Conservation (phyloP, 257 asterid species). For the Ajuga chamaepitys region DNA sequence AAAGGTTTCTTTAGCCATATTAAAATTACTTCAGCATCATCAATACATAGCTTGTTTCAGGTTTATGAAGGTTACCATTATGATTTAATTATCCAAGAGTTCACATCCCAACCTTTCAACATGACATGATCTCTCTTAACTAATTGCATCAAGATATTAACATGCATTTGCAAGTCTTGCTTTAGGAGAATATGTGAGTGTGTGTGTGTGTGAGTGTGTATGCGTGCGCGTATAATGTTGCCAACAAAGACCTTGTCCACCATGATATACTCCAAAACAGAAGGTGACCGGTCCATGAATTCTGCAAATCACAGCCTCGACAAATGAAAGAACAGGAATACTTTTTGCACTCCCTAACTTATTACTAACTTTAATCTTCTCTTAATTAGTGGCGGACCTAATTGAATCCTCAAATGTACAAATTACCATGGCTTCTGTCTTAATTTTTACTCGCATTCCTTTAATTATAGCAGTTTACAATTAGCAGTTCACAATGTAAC, state of each 20-base stretch:
- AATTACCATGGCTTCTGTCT: background rate
- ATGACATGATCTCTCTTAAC: background rate
- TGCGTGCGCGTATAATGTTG: too few species aligned
- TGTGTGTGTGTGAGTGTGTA: too few species aligned
- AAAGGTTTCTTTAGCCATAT: background rate
- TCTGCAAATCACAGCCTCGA: background rate
- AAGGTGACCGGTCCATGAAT: background rate
- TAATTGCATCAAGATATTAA: background rate
- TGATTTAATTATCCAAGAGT: background rate
- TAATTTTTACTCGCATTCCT: background rate
- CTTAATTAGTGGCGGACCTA: background rate
- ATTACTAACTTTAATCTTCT: background rate
- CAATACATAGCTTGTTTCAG: background rate
- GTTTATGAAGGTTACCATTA: background rate
- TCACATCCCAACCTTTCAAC: background rate
- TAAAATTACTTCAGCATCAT: background rate
- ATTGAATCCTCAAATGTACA: constrained; percentile 8
- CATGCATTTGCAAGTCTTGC: background rate
- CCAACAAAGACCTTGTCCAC: background rate
- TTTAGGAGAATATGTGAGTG: background rate
- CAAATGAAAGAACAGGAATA: background rate
- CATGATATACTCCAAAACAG: background rate
- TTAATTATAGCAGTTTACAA: constrained; percentile 8
- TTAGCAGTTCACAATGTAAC: constrained; percentile 1
- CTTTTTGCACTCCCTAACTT: background rate